These are phyloP conservation scores for Colletotrichum endophyticum DNA, from an alignment of 2,329 filamentous ascomycete species.

Conservation along the genomic window DNA sequence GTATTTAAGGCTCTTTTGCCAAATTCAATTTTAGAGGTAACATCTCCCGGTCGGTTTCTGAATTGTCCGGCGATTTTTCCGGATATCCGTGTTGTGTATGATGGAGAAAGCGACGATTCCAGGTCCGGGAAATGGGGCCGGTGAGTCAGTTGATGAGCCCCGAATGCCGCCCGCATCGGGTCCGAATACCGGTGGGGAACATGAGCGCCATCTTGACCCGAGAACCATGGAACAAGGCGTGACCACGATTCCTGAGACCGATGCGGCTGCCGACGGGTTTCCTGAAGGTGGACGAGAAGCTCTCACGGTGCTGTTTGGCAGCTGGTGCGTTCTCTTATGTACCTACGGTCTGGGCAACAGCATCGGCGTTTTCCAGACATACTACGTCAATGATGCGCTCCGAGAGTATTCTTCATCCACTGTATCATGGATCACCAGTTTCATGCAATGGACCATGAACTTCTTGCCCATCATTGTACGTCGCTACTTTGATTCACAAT, in stretches of 20 bases:
- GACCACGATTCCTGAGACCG: conserved; percentile 18
- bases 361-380: conserved; percentile 62
- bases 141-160: background rate
- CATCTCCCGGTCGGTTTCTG: background rate
- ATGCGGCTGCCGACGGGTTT: conserved; percentile 47
- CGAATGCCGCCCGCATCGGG: background rate
- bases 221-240: background rate
- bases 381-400: conserved; percentile 58
- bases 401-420: conserved; percentile 51
- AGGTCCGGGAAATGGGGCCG: background rate
- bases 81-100: background rate
- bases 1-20: background rate
- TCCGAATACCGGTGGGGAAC: background rate
- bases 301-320: conserved; percentile 59
- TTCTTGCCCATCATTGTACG: conserved; percentile 50
- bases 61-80: background rate
- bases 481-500: conserved; percentile 40
- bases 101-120: background rate
- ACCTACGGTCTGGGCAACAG: conserved; percentile 49
- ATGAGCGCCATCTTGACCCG: conserved; percentile 17
- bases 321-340: conserved; percentile 47
- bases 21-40: background rate
- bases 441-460: conserved; percentile 51
- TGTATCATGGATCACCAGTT: conserved; percentile 62
- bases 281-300: conserved; percentile 62